Conservation (phyloP, 371 early-diverging fungal species). For the Rhizomucor pusillus region DNA sequence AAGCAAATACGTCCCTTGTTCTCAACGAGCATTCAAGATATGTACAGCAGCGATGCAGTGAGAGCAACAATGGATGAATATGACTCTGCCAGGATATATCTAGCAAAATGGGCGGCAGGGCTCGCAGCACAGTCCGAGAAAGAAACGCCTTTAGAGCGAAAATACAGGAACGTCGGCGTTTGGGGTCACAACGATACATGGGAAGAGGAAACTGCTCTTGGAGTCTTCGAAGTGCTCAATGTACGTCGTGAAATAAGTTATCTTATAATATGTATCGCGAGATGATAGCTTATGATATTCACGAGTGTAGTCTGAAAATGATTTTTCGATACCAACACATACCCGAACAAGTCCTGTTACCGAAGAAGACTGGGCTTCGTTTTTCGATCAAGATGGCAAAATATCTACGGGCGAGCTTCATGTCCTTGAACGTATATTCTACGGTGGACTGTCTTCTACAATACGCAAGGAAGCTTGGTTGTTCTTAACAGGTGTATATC, state of each 20-base stretch:
- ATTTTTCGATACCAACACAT: slow-evolving; percentile 43
- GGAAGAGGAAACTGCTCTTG: slow-evolving; percentile 45
- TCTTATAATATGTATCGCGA: neutral
- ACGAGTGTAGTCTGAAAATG: slow-evolving; percentile 32
- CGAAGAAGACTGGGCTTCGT: slow-evolving; percentile 70
- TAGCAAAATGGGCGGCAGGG: slow-evolving; percentile 84
- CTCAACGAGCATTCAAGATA: slow-evolving; percentile 45
- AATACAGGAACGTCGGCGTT: slow-evolving; percentile 40
- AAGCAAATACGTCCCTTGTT: slow-evolving; percentile 75
- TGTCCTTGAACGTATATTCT: slow-evolving; percentile 65
- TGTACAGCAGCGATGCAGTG: slow-evolving; percentile 43
- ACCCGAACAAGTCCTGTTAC: slow-evolving; percentile 63
- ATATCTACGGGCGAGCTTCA: slow-evolving; percentile 50
- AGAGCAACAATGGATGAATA: slow-evolving; percentile 70
- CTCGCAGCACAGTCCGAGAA: slow-evolving; percentile 45
- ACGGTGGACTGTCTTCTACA: slow-evolving; percentile 72
- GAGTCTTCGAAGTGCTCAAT: slow-evolving; percentile 47
- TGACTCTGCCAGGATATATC: slow-evolving; percentile 80
- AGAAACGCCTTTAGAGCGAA: slow-evolving; percentile 23
- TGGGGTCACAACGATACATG: slow-evolving; percentile 44
- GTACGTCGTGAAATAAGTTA: slow-evolving; percentile 15
- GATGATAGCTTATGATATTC: neutral
- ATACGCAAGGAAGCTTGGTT: slow-evolving; percentile 83
- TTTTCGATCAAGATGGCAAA: slow-evolving; percentile 64
- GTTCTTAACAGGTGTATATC: slow-evolving; percentile 74